These are phyloP conservation scores for Rhizopogon rudus DNA, from an alignment of 768 basidiomycete species.

Conservation along the genomic window DNA sequence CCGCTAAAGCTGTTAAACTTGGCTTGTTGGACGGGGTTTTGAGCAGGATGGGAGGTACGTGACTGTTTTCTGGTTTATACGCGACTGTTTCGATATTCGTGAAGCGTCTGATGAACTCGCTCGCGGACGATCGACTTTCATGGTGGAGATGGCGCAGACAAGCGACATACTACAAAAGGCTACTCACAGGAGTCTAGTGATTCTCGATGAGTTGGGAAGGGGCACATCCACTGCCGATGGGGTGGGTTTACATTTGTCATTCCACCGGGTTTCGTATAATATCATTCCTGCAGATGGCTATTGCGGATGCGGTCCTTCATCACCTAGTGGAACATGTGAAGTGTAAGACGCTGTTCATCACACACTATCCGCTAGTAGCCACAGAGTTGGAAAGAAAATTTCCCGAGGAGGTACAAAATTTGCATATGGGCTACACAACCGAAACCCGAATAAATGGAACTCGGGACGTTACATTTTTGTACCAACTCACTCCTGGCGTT, in stretches of 20 bases:
- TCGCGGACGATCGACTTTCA: slow-evolving; percentile 88
- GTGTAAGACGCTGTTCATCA: slow-evolving; percentile 87
- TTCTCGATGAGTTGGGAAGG: slow-evolving; percentile 86
- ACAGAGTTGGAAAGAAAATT: slow-evolving; percentile 55
- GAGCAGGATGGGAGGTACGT: slow-evolving; percentile 85
- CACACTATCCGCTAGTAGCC: slow-evolving; percentile 90
- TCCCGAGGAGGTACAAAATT: slow-evolving; percentile 60
- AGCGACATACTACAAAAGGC: slow-evolving; percentile 81
- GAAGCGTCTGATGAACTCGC: slow-evolving; percentile 84
- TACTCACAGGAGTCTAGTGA: slow-evolving; percentile 73
- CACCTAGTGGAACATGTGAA: slow-evolving; percentile 54
- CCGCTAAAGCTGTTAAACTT: slow-evolving; percentile 67
- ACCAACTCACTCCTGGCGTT: slow-evolving; percentile 65
- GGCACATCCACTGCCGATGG: slow-evolving; percentile 95
- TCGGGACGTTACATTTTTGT: slow-evolving; percentile 84
- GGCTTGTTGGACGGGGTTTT: slow-evolving; percentile 82
- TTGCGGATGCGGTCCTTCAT: slow-evolving; percentile 76
- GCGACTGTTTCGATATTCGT: not conserved
- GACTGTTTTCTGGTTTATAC: not conserved
- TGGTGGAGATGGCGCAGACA: slow-evolving; percentile 96
- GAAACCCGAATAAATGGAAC: slow-evolving; percentile 66
- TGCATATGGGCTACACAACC: slow-evolving; percentile 84
- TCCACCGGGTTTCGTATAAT: slow-evolving; percentile 5
- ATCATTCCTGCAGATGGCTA: slow-evolving; percentile 59
- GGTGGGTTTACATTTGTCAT: slow-evolving; percentile 26